phyloP scores from a whole-genome alignment of 2,329 filamentous ascomycete genomes.

The Ophiostoma pallidulum region DNA sequence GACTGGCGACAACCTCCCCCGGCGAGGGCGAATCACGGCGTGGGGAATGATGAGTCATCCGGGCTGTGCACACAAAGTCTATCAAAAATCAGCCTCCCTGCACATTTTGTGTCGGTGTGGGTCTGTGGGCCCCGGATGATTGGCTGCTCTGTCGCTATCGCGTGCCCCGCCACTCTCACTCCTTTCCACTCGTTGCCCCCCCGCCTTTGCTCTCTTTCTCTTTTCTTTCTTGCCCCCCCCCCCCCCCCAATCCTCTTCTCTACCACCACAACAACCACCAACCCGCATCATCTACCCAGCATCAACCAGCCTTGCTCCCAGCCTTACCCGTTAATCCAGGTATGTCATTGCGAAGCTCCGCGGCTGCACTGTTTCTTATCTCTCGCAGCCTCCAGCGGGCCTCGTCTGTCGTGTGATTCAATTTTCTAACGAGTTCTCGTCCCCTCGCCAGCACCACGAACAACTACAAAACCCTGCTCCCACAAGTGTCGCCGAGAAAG shows the following conservation, averaged over 20 bases:
- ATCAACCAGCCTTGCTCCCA: not conserved
- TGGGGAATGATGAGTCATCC: not conserved
- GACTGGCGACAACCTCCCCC: not conserved
- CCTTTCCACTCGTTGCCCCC: slow-evolving; percentile 9
- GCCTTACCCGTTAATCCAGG: slow-evolving; percentile 1
- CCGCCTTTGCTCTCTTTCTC: slow-evolving; percentile 2
- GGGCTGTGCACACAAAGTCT: not conserved
- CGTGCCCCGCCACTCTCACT: slow-evolving; percentile 17
- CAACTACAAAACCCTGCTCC: slow-evolving; percentile 12
- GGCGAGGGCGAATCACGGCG: too few species aligned
- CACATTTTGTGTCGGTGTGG: slow-evolving; percentile 12
- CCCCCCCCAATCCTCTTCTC: slow-evolving; percentile 6
- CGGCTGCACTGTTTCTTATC: too few species aligned
- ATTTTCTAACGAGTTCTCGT: too few species aligned
- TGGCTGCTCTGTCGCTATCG: slow-evolving; percentile 7
- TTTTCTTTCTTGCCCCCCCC: slow-evolving; percentile 7
- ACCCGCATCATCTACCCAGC: slow-evolving; percentile 1
- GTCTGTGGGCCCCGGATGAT: not conserved
- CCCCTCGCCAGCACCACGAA: not conserved
- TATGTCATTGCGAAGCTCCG: too few species aligned
- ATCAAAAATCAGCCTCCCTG: not conserved
- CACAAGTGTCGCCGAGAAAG: slow-evolving; percentile 16
- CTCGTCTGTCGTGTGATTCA: too few species aligned
- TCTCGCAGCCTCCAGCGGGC: too few species aligned
- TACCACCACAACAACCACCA: not conserved